These are phyloP conservation scores for Larix kaempferi DNA, from an alignment of 75 land plant genomes.

Conservation along the genomic window DNA sequence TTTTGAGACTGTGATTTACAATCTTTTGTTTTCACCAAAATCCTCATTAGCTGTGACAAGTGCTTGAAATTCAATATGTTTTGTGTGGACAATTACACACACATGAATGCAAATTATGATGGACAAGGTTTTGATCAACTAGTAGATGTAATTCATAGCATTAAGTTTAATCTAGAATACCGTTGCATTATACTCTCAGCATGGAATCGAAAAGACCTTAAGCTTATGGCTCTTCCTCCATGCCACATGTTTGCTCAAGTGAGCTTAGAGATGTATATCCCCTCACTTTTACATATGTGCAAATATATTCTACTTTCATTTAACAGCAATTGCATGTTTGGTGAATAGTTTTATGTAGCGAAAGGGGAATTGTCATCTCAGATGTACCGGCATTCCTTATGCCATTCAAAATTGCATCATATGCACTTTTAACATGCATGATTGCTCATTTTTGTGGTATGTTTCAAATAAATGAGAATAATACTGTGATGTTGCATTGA, in stretches of 20 bases:
- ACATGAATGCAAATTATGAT: slow-evolving; percentile 94
- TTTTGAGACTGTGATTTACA: not conserved
- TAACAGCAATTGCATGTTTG: not conserved
- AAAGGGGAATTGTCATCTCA: slow-evolving; percentile 99
- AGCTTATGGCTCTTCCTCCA: slow-evolving; percentile 95
- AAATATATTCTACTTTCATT: not conserved
- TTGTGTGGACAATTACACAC: slow-evolving; percentile 53
- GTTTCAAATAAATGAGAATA: slow-evolving; percentile 8
- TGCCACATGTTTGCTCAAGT: slow-evolving; percentile 99
- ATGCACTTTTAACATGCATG: slow-evolving; percentile 92
- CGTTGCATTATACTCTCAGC: slow-evolving; percentile 91
- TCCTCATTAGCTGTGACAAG: not conserved
- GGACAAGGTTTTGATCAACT: slow-evolving; percentile 98
- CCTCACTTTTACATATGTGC: not conserved
- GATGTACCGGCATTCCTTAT: slow-evolving; percentile 97
- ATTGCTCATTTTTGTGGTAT: slow-evolving; percentile 99
- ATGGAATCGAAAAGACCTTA: slow-evolving; percentile 97
- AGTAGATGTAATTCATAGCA: slow-evolving; percentile 82
- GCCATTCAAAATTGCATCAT: slow-evolving; percentile 97
- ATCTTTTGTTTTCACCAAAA: not conserved
- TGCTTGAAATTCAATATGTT: not conserved
- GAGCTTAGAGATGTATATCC: not conserved
- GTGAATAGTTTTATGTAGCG: slow-evolving; percentile 85
- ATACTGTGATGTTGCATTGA: no score
- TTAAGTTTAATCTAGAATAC: slow-evolving; percentile 80